These are phyloP conservation scores for Penicillium pancosmium DNA, from an alignment of 495 filamentous ascomycete species.

Conservation along the genomic window DNA sequence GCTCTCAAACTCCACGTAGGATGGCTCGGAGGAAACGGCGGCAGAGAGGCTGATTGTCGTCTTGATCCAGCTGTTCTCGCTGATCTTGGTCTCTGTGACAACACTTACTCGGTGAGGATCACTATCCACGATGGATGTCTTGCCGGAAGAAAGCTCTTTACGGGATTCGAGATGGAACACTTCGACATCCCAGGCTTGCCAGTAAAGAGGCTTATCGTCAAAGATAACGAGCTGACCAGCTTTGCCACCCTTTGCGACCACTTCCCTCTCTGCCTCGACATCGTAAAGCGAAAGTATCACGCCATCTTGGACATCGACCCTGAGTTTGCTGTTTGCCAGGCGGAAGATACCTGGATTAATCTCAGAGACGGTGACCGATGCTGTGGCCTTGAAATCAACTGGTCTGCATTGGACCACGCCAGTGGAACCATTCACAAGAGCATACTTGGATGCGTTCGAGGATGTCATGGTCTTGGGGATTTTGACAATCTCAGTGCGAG, in stretches of 20 bases:
- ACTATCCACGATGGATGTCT: conserved; percentile 71
- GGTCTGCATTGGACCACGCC: conserved; percentile 53
- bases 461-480: conserved; percentile 46
- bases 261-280: conserved; percentile 65
- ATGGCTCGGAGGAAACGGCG: conserved; percentile 61
- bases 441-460: conserved; percentile 45
- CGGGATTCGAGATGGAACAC: conserved; percentile 92
- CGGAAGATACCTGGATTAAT: conserved; percentile 70
- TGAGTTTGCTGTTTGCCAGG: conserved; percentile 74
- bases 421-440: conserved; percentile 45
- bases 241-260: conserved; percentile 77
- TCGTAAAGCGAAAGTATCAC: conserved; percentile 83
- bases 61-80: conserved; percentile 82
- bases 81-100: conserved; percentile 80
- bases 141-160: conserved; percentile 65
- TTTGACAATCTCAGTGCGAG: conserved; percentile 69
- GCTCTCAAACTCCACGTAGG: conserved; percentile 74
- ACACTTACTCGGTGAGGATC: conserved; percentile 76
- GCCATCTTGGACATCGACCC: conserved; percentile 70
- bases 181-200: conserved; percentile 99
- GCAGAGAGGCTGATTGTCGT: conserved; percentile 82
- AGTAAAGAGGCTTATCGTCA: conserved; percentile 97
- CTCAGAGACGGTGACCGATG: conserved; percentile 65
- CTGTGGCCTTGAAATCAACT: conserved; percentile 46
- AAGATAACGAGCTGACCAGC: conserved; percentile 94